Evolutionary conservation across 805 yeast genomes (phyloP).

Genomic region (Candida montana): DNA sequence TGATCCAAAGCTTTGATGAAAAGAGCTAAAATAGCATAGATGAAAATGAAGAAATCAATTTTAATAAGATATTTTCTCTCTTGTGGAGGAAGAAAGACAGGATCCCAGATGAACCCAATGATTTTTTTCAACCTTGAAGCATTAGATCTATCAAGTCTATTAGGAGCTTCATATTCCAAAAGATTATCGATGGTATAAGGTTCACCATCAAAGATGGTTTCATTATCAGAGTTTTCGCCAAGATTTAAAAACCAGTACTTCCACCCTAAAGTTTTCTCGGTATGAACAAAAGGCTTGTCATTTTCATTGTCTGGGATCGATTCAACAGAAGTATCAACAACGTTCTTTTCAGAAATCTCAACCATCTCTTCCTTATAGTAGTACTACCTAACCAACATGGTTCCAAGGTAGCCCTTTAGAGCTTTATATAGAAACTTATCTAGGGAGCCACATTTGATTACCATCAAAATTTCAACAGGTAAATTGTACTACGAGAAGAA

Average conservation of each 20-base stretch:
- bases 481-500: too few species aligned
- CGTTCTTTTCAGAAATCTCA: too few species aligned
- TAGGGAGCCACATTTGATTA: too few species aligned
- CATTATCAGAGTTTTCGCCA: conserved; percentile 1
- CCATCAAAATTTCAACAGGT: too few species aligned
- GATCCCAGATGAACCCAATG: conserved; percentile 10
- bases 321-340: too few species aligned
- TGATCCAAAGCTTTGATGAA: conserved; percentile 49
- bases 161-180: conserved; percentile 3
- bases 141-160: neutral
- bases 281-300: too few species aligned
- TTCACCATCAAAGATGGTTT: conserved; percentile 7
- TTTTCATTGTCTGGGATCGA: too few species aligned
- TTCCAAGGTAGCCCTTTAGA: too few species aligned
- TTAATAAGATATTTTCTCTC: conserved; percentile 11
- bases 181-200: conserved; percentile 8
- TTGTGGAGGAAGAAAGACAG: conserved; percentile 6
- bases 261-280: neutral
- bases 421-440: too few species aligned
- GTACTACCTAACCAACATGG: too few species aligned
- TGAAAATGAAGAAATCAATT: conserved; percentile 11
- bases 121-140: conserved; percentile 9
- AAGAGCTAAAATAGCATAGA: conserved; percentile 13
- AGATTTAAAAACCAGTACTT: neutral
- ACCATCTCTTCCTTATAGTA: too few species aligned